Evolutionary conservation across 371 early-diverging fungal species (phyloP), one percentile per base, ranked within the genome.

Genomic region (Mortierella sp.): DNA sequence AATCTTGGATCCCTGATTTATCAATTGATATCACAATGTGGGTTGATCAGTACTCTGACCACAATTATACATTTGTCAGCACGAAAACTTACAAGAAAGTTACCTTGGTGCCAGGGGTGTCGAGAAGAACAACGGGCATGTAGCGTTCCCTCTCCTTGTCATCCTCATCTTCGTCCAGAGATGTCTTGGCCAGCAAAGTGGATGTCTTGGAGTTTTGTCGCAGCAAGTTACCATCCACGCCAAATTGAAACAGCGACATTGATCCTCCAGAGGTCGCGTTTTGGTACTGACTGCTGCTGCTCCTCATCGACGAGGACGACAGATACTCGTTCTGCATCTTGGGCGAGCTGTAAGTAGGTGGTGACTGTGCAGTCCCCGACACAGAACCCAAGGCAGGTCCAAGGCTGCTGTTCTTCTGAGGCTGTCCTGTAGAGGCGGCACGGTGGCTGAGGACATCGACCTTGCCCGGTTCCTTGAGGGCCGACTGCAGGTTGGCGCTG

Each of bases 71-170:
- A 44, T 32, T 49, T 51, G 49, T 75, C 16, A 24, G 3, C 4
- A 60, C 18, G 12, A 75, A 46, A 27, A 18, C 11, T 18, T n/a
- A 32, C 0, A 51, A 38, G 2, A n/a, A 21, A 72, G 14, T 21
- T 75, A 83, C 84, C 80, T 86, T 86, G 38, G 70, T 24, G 58
- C 73, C 77, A 1, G 68, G 43, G 1, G 71, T 79, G 38, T 68
- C 68, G 29, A 86, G 75, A 10, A 86, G 68, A 14, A 82, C 58
- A 0, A 77, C 70, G 3, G 82, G 87, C 78, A 86, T 77, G 70
- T 82, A 86, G 2, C 82, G 77, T 55, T 82, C 80, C 51, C 77
- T 82, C 35, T 86, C 87, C 75, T 86, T 86, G 38, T 86, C 81
- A 4, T 85, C 82, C 12, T 85, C 87, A 29, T 86, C 87, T 16